Evolutionary conservation across 2,329 filamentous ascomycete genomes (phyloP).

Genomic region (Stagonosporopsis tanaceti): DNA sequence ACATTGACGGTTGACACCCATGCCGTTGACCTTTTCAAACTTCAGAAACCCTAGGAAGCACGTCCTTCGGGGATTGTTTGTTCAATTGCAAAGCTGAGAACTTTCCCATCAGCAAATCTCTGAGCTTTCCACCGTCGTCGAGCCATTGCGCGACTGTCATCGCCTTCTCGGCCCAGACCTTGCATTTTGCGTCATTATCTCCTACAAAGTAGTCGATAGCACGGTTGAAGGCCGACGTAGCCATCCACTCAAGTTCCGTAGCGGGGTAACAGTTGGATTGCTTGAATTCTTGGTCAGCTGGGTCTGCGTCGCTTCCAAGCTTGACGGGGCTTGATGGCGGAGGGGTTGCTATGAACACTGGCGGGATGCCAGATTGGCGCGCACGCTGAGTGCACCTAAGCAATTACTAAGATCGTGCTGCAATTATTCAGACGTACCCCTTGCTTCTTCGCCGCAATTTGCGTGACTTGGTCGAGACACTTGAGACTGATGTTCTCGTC

Average conservation of each 20-base stretch:
- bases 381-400: slow-evolving; percentile 14
- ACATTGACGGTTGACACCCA: neutral
- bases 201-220: slow-evolving; percentile 66
- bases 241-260: slow-evolving; percentile 79
- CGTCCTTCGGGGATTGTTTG: neutral
- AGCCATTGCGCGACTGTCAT: slow-evolving; percentile 68
- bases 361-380: neutral
- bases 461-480: slow-evolving; percentile 69
- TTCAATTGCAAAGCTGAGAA: slow-evolving; percentile 61
- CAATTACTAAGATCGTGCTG: slow-evolving; percentile 3
- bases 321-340: slow-evolving; percentile 24
- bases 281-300: slow-evolving; percentile 36
- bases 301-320: slow-evolving; percentile 4
- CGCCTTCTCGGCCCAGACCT: slow-evolving; percentile 69
- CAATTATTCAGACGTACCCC: slow-evolving; percentile 31
- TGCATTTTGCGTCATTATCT: slow-evolving; percentile 63
- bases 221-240: slow-evolving; percentile 67
- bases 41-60: neutral
- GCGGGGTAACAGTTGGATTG: slow-evolving; percentile 64
- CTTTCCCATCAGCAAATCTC: slow-evolving; percentile 51
- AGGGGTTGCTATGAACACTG: slow-evolving; percentile 15
- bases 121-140: slow-evolving; percentile 57
- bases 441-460: slow-evolving; percentile 38
- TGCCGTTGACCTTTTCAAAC: neutral
- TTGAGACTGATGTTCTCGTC: slow-evolving; percentile 65